phyloP scores from a whole-genome alignment of 2,329 filamentous ascomycete genomes.

The Acrocalymma vagum region DNA sequence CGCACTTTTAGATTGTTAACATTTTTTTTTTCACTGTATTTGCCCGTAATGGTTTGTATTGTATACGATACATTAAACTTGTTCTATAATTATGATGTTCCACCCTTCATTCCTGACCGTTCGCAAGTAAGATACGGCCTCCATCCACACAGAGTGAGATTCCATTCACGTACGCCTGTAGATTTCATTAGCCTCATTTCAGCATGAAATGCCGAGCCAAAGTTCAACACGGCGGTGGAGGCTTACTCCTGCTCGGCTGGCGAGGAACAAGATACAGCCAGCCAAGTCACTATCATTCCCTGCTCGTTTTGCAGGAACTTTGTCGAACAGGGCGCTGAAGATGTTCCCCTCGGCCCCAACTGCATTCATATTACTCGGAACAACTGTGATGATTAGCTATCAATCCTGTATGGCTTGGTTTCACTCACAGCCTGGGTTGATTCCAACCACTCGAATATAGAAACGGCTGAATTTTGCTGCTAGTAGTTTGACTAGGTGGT shows the following conservation, averaged over 20 bases:
- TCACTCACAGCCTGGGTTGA: constrained; percentile 55
- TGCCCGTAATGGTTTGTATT: too few relatives aligned
- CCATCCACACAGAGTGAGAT: constrained; percentile 52
- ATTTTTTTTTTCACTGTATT: too few relatives aligned
- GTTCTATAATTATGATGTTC: too few relatives aligned
- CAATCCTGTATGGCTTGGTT: background rate
- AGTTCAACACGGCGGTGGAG: too few relatives aligned
- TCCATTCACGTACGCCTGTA: constrained; percentile 52
- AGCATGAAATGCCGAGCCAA: too few relatives aligned
- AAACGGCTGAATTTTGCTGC: constrained; percentile 58
- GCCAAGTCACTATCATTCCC: constrained; percentile 51
- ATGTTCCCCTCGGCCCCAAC: constrained; percentile 52
- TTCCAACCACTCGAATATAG: constrained; percentile 54
- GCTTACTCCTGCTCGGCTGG: constrained; percentile 51
- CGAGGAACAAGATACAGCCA: constrained; percentile 51
- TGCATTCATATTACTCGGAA: constrained; percentile 56
- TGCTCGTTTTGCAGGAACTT: constrained; percentile 40
- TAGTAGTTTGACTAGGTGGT: constrained; percentile 60
- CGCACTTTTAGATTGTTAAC: too few relatives aligned
- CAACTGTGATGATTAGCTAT: constrained; percentile 45
- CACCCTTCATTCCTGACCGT: constrained; percentile 35
- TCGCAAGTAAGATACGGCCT: constrained; percentile 50
- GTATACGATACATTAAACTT: too few relatives aligned
- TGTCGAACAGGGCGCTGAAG: constrained; percentile 52
- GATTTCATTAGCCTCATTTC: constrained; percentile 12